Evolutionary conservation across 176 grass and related monocot species (phyloP).

Genomic region (Urochloa ruziziensis): DNA sequence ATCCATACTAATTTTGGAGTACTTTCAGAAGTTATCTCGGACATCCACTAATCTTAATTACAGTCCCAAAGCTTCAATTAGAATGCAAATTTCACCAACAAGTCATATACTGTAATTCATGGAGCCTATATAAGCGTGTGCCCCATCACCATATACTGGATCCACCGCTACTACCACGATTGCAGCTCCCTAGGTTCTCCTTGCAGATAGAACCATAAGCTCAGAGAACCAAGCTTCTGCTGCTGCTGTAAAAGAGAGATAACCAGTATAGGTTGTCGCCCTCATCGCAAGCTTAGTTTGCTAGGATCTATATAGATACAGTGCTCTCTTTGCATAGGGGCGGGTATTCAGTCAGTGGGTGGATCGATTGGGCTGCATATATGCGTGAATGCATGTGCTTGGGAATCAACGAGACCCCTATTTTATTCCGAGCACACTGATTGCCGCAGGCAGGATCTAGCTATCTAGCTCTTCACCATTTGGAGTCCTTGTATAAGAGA

Average conservation of each 20-base stretch:
- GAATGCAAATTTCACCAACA: background rate
- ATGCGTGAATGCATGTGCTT: conserved; percentile 34
- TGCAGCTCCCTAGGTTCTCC: background rate
- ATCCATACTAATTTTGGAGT: background rate
- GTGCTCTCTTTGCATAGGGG: background rate
- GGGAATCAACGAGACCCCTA: conserved; percentile 19
- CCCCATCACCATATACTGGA: background rate
- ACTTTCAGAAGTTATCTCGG: background rate
- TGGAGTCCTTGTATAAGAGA: conserved; percentile 6
- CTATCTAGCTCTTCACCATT: background rate
- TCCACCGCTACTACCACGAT: background rate
- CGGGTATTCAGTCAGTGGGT: background rate
- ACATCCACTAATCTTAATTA: background rate
- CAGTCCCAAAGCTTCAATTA: too few relatives aligned
- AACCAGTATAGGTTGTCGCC: background rate
- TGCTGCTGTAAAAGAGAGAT: background rate
- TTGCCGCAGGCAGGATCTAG: conserved; percentile 13
- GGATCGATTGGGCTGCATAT: background rate
- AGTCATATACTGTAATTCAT: background rate
- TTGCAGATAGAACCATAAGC: too few relatives aligned
- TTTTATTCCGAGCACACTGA: conserved; percentile 28
- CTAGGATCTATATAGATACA: background rate
- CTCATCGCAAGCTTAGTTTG: background rate
- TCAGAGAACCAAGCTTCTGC: background rate
- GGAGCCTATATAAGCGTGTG: conserved; percentile 48